Evolutionary conservation across 2,329 filamentous ascomycete species (phyloP).

Genomic region (Penicillium polonicum): DNA sequence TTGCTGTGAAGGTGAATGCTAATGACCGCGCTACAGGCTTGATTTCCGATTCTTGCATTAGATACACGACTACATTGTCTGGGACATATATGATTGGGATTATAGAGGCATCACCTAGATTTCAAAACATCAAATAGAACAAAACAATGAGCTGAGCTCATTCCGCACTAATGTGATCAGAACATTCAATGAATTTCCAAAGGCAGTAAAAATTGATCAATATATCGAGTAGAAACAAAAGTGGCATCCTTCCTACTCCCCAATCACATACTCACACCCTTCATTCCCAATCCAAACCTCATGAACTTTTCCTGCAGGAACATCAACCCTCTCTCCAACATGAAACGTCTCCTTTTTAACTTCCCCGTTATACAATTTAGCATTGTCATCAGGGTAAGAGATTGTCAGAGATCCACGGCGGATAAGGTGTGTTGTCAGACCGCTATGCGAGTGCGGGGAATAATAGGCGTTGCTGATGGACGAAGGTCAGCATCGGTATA

Average conservation of each 20-base stretch:
- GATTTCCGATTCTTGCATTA: constrained; percentile 42
- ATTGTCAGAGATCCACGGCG: constrained; percentile 58
- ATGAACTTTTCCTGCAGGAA: constrained; percentile 55
- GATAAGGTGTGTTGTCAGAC: constrained; percentile 60
- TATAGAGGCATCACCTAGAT: not conserved
- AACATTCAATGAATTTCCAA: not conserved
- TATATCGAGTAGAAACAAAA: not conserved
- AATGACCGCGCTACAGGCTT: constrained; percentile 27
- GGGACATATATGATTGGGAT: not conserved
- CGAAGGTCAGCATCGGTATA: not conserved
- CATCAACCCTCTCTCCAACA: constrained; percentile 55
- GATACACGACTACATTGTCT: not conserved
- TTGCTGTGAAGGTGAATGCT: not conserved
- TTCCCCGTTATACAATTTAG: constrained; percentile 23
- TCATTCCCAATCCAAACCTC: constrained; percentile 61
- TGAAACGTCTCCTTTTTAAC: constrained; percentile 56
- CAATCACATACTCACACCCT: constrained; percentile 63
- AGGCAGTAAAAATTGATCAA: not conserved
- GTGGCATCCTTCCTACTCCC: constrained; percentile 42
- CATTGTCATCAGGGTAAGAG: constrained; percentile 55
- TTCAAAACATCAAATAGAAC: not conserved
- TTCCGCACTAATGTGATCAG: not conserved
- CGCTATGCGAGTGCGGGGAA: constrained; percentile 56
- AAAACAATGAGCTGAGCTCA: constrained; percentile 4
- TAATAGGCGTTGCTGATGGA: constrained; percentile 57